Base-by-base conservation (phyloP, 371 early-diverging fungal species). In the Capillidium rhysosporum region DNA sequence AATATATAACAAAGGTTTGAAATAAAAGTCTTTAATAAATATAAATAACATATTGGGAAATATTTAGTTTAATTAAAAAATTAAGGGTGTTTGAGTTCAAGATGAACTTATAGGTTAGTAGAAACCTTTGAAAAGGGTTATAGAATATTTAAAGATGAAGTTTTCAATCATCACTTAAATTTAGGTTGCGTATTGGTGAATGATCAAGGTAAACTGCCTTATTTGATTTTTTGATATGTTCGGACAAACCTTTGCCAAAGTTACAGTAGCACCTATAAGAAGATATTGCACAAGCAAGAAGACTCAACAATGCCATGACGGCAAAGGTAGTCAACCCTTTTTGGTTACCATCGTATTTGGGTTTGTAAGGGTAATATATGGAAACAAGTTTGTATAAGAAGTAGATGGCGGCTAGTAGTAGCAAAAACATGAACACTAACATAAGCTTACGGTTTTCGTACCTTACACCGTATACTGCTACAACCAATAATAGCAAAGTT, bases 361-460 rank as follows among this genome's bases (percentile, higher is more conserved):
- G 8, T 8, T 85, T 78, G 38, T 64, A 56, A 2, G 75, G 71
- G n/a, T 72, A 66, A 44, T 77, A 86, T 56, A 91, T 91, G 14
- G 88, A 70, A 46, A 76, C 69, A 10, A 89, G 66, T 61, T 92
- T 91, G 73, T 82, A 90, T 29, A 78, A 64, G 65, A 89, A 90
- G 60, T 93, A 93, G 16, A 76, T 82, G 7, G 80, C 69, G 7
- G 77, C 83, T n/a, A 75, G 70, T 5, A 79, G 62, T 40, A 85
- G 64, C 2, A 85, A 80, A 9, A 29, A 51, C 20, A 53, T 53
- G 29, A 53, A 53, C 1, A n/a, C 18, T 9, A 28, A 25, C 49
- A 82, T 65, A 53, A 61, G 56, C 29, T 61, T 66, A 57, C 74
- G 71, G 25, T 53, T 53, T 60, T 86, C 86, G 16, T 68, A 61